Evolutionary conservation across 805 yeast genomes (phyloP), one percentile per base, ranked within the genome.

Genomic region (Yarrowia osloensis): DNA sequence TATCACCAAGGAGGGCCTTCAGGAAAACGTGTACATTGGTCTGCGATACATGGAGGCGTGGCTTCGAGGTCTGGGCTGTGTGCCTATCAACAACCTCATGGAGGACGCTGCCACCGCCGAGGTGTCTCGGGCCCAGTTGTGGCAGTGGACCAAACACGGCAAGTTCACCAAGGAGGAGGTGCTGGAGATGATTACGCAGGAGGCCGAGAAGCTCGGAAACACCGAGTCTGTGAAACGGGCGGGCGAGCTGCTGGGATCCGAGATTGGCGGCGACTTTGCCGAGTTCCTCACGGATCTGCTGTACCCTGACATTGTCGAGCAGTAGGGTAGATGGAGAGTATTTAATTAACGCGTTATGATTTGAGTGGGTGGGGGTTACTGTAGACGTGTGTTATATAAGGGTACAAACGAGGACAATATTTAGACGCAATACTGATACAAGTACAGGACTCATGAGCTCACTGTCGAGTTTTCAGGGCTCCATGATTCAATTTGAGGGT

Each of bases 81-180:
- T 87, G 61, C 90, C 90, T 66, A 86, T 87, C 77, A 86, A 87
- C 80, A 85, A 82, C 75, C 81, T 86, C 76, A 87, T 87, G 90
- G 90, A 87, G 77, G 90, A 87, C 72, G 90, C 90, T 29, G 90
- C 90, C 61, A 87, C 90, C 63, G 90, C 90, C 55, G 90, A 87
- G 75, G 89, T 87, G 24, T 86, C 88, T 26, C 82, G 91, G 71
- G 81, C 87, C 35, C 88, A 85, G 77, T 82, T 87, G 71, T 84
- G 88, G 83, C 89, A 87, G 75, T 88, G 91, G 91, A 86, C 86
- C 65, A 82, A 82, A 63, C 89, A 86, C 75, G 84, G 84, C 35
- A 82, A 83, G 67, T 71, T 72, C 29, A 84, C 89, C 50, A 84
- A 81, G 70, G 80, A 80, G 24, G 54, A 61, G 44, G 66, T 61